phyloP scores from a whole-genome alignment of 148 eudicot genomes.

The Cornus florida region DNA sequence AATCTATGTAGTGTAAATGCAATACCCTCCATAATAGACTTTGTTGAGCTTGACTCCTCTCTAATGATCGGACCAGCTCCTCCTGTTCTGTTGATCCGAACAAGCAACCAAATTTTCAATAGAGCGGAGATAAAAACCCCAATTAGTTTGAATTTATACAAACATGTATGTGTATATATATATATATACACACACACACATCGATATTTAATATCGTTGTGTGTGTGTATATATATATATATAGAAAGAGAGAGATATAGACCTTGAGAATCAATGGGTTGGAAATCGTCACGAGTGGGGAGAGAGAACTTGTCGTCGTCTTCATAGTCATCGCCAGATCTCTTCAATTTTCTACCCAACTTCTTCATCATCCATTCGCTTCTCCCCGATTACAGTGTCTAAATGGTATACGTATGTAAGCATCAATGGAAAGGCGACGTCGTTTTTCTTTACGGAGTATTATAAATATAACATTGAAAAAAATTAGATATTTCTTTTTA shows the following conservation, averaged over 20 bases:
- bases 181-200: neutral
- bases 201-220: too few species aligned
- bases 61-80: constrained; percentile 79
- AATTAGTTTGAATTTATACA: neutral
- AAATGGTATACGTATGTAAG: too few species aligned
- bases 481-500: too few species aligned
- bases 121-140: neutral
- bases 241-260: neutral
- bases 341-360: constrained; percentile 52
- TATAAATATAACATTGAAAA: too few species aligned
- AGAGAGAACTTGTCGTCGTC: constrained; percentile 54
- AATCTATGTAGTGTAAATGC: neutral
- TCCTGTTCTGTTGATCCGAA: constrained; percentile 66
- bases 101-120: neutral
- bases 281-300: constrained; percentile 71
- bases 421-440: too few species aligned
- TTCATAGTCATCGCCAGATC: constrained; percentile 22
- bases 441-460: too few species aligned
- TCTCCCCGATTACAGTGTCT: too few species aligned
- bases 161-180: neutral
- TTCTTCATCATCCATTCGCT: constrained; percentile 39
- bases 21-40: constrained; percentile 80
- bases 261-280: constrained; percentile 84
- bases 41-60: constrained; percentile 56
- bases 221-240: neutral